Percentiles rank a stretch among this genome's conserved stretches.
phyloP scores from a whole-genome alignment of 495 filamentous ascomycete species.

The Neurospora sublineolata region DNA sequence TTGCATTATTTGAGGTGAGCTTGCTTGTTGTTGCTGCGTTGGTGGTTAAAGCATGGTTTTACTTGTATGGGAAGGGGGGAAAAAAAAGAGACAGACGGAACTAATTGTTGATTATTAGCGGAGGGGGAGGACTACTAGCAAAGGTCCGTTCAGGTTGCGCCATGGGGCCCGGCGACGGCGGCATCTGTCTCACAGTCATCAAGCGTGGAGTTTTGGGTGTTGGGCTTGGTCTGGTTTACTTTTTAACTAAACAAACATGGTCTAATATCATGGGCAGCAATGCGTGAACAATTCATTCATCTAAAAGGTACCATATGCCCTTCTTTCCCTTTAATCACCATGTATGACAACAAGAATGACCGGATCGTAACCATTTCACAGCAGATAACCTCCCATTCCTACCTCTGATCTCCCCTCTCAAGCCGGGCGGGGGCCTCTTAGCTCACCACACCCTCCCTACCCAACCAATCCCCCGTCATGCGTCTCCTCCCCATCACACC shows the following conservation, averaged over 20 bases:
- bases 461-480: neutral
- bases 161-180: neutral
- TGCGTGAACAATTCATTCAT: neutral
- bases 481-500: neutral
- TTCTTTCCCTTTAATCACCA: neutral
- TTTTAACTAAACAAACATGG: neutral
- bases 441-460: neutral
- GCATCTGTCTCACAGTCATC: neutral
- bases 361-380: neutral
- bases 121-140: neutral
- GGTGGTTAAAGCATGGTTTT: neutral
- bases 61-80: neutral
- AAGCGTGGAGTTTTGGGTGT: neutral
- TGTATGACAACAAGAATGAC: neutral
- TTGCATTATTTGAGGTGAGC: conserved; percentile 66
- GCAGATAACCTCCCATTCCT: neutral
- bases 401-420: neutral
- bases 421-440: neutral
- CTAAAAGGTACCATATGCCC: neutral
- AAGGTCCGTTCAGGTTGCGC: neutral
- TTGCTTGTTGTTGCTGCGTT: neutral
- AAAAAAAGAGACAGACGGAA: neutral
- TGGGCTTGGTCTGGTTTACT: neutral
- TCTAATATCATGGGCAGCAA: neutral
- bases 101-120: neutral